Percentiles rank a stretch among this genome's conserved stretches.
These are phyloP conservation scores for Aureobasidium sp. DNA, from an alignment of 2,329 filamentous ascomycete species.

Conservation along the genomic window DNA sequence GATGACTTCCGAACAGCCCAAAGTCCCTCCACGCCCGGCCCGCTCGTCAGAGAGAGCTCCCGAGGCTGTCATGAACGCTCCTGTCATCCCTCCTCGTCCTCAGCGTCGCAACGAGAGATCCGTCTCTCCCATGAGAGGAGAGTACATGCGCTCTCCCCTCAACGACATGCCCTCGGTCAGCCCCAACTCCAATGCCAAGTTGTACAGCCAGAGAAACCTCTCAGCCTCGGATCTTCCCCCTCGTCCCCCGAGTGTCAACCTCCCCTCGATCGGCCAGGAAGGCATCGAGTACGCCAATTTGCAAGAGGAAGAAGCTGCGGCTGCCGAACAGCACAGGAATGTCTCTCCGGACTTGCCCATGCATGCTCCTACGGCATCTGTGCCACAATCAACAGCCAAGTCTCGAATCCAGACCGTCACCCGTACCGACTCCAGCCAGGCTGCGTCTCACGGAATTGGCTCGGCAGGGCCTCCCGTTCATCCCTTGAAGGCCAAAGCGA, in stretches of 20 bases:
- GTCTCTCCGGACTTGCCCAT: conserved; percentile 76
- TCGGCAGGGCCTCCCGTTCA: conserved; percentile 50
- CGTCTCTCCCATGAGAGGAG: conserved; percentile 66
- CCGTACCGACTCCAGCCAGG: conserved; percentile 81
- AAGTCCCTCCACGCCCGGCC: conserved; percentile 56
- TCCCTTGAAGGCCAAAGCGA: conserved; percentile 56
- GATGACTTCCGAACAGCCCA: conserved; percentile 35
- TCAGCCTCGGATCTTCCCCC: conserved; percentile 49
- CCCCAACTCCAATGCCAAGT: conserved; percentile 32
- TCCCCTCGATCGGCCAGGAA: conserved; percentile 84
- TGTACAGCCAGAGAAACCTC: conserved; percentile 28
- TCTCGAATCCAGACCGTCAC: conserved; percentile 77
- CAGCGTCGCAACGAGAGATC: conserved; percentile 64
- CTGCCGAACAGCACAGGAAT: conserved; percentile 68
- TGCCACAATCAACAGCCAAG: conserved; percentile 74
- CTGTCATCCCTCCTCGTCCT: conserved; percentile 75
- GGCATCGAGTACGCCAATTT: conserved; percentile 77
- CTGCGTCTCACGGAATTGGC: conserved; percentile 77
- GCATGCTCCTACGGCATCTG: conserved; percentile 79
- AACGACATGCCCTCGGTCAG: conserved; percentile 55
- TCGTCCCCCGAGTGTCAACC: conserved; percentile 68
- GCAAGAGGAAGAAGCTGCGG: conserved; percentile 34
- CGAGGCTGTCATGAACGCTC: conserved; percentile 47
- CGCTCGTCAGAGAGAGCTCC: conserved; percentile 43
- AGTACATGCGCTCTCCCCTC: conserved; percentile 78